phyloP scores from a whole-genome alignment of 208 protist species.

The Entamoeba histolytica region DNA sequence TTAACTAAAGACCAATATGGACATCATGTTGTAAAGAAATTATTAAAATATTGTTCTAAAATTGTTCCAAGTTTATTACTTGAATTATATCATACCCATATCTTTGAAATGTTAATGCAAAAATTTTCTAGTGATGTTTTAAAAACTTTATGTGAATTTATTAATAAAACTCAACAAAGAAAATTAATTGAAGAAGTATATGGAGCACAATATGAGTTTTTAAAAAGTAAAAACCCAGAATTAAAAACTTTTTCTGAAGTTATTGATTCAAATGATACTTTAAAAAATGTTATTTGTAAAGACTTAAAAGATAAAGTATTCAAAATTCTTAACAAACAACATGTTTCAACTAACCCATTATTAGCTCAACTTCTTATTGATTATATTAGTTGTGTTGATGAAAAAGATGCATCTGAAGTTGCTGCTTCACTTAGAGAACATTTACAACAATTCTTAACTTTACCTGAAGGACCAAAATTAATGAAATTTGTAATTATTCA shows the following conservation, averaged over 20 bases:
- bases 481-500: not conserved
- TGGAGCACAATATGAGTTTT: not conserved
- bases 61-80: not conserved
- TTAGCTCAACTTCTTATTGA: not conserved
- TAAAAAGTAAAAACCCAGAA: not conserved
- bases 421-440: not conserved
- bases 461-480: not conserved
- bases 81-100: not conserved
- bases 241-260: not conserved
- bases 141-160: not conserved
- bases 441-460: not conserved
- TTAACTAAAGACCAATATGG: not conserved
- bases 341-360: not conserved
- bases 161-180: not conserved
- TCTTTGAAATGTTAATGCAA: not conserved
- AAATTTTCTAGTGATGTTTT: not conserved
- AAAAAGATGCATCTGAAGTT: not conserved
- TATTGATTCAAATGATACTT: not conserved
- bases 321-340: not conserved
- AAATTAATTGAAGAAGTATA: not conserved
- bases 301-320: not conserved
- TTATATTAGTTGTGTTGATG: not conserved
- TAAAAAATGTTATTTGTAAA: not conserved
- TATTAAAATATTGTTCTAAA: not conserved
- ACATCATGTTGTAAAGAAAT: not conserved